A percentile compares a stretch with the other conserved stretches of the same genome.
phyloP scores from a whole-genome alignment of 208 protist species.

The Trichomonas gallinae region DNA sequence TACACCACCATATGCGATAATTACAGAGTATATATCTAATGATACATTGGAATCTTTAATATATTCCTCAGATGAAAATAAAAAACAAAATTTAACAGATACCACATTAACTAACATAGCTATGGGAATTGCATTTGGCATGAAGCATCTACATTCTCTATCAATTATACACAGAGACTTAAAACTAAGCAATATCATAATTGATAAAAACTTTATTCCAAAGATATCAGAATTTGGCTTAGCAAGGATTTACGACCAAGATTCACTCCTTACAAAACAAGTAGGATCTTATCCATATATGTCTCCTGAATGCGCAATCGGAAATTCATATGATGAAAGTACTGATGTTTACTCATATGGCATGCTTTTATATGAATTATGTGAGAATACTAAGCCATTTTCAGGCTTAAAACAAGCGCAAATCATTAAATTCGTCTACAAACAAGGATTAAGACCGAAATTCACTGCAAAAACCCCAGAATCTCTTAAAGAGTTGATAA shows the following conservation, averaged over 20 bases:
- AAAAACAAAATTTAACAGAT: neutral
- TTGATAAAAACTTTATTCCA: slow-evolving; percentile 51
- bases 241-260: slow-evolving; percentile 60
- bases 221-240: slow-evolving; percentile 94
- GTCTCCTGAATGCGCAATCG: slow-evolving; percentile 67
- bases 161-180: slow-evolving; percentile 80
- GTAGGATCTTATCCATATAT: slow-evolving; percentile 75
- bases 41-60: neutral
- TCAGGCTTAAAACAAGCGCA: neutral
- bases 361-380: slow-evolving; percentile 80
- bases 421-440: neutral
- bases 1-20: neutral
- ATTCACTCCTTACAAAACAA: slow-evolving; percentile 74
- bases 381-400: neutral
- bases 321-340: slow-evolving; percentile 44
- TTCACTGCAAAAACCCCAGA: neutral
- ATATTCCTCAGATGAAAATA: neutral
- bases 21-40: neutral
- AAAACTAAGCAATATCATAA: slow-evolving; percentile 74
- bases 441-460: neutral
- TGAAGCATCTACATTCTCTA: slow-evolving; percentile 69
- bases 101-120: neutral
- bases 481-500: neutral
- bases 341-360: slow-evolving; percentile 87
- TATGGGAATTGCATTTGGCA: neutral